Percentiles rank a stretch among this genome's conserved stretches.
Evolutionary conservation across 2,329 filamentous ascomycete species (phyloP).

Genomic region (Aspergillus sp.): DNA sequence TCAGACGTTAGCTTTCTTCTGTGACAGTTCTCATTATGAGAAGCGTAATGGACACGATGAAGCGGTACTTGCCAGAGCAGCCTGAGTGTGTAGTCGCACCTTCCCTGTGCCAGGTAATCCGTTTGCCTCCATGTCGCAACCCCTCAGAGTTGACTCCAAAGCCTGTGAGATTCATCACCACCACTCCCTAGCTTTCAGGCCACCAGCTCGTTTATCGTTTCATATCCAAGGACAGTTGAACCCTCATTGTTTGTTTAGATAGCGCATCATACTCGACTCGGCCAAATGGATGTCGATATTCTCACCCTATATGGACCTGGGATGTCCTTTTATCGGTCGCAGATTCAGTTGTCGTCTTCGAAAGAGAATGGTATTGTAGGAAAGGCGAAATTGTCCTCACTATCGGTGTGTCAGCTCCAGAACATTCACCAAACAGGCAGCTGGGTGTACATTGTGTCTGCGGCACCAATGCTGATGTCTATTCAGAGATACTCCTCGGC

Average conservation of each 20-base stretch:
- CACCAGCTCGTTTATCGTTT: conserved; percentile 14
- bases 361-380: not conserved
- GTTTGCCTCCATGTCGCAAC: not conserved
- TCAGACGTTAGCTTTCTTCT: not conserved
- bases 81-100: not conserved
- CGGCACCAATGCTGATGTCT: not conserved
- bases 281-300: conserved; percentile 20
- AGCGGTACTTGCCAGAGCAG: not conserved
- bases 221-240: conserved; percentile 11
- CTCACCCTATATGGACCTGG: conserved; percentile 22
- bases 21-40: not conserved
- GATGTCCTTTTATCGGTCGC: conserved; percentile 26
- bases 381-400: conserved; percentile 5
- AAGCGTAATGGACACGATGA: too few species aligned
- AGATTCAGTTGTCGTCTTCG: not conserved
- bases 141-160: not conserved
- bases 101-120: not conserved
- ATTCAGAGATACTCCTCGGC: conserved; percentile 23
- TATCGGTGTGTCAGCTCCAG: conserved; percentile 18
- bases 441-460: not conserved
- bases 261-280: conserved; percentile 3
- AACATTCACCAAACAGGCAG: not conserved
- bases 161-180: not conserved
- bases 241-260: conserved; percentile 15
- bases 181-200: conserved; percentile 16